Evolutionary conservation across 140 eudicot genomes (phyloP).

Genomic region (Oenanthe javanica): DNA sequence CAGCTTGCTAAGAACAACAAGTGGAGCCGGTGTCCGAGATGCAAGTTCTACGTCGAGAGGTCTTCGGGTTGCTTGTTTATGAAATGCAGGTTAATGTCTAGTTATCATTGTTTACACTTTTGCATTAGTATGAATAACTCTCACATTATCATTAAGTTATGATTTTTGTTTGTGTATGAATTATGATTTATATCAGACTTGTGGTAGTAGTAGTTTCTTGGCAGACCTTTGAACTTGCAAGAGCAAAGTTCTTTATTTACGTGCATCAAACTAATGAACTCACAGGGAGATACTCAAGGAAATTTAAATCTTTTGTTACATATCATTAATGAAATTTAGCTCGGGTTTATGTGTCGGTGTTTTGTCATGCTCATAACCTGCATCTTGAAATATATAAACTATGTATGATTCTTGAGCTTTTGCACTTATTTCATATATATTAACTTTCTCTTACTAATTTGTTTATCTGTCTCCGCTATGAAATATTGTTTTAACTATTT

Average conservation of each 20-base stretch:
- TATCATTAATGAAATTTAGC: neutral
- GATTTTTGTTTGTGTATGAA: neutral
- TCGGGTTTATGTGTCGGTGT: neutral
- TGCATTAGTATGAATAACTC: no score
- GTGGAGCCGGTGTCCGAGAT: conserved; percentile 34
- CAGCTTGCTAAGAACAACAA: conserved; percentile 27
- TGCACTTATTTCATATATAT: neutral
- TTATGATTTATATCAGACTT: neutral
- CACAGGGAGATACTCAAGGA: no score
- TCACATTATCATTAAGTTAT: neutral
- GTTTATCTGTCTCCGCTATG: no score
- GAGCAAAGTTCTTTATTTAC: no score
- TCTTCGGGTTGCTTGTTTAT: conserved; percentile 27
- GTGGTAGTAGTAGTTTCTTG: neutral
- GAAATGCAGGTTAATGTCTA: conserved; percentile 29
- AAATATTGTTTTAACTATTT: neutral
- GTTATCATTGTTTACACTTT: no score
- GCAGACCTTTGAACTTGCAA: neutral
- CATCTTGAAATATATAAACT: neutral
- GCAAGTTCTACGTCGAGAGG: conserved; percentile 29
- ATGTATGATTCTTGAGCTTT: no score
- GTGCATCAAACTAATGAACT: no score
- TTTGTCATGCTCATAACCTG: neutral
- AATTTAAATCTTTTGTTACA: no score
- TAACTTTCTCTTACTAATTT: no score